phyloP scores from a whole-genome alignment of 169 alveolate species.

The Besnoitia besnoiti region DNA sequence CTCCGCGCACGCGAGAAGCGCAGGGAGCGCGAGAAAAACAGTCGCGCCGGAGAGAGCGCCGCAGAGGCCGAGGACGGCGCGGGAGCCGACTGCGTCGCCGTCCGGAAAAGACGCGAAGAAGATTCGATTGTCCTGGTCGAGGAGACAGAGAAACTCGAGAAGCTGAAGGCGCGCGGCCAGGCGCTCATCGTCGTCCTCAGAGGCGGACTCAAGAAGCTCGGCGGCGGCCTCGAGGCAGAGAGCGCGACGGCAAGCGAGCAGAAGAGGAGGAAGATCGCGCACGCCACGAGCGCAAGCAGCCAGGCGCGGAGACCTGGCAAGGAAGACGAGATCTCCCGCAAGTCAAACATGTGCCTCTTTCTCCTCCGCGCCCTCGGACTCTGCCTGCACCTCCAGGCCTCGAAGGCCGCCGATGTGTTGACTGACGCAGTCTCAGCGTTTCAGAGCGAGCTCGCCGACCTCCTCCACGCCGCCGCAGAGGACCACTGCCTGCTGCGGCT shows the following conservation, averaged over 20 bases:
- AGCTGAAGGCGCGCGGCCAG: background rate
- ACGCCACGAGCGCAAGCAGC: background rate
- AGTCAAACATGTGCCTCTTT: background rate
- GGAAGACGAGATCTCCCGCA: background rate
- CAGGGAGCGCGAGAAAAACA: background rate
- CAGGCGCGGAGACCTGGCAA: background rate
- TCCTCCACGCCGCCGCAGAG: constrained; percentile 19
- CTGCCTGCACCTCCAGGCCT: constrained; percentile 29
- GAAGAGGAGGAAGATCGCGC: background rate
- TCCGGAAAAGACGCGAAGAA: background rate
- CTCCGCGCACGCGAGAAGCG: background rate
- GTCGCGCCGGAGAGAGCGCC: background rate
- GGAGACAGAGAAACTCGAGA: background rate
- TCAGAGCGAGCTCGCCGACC: background rate
- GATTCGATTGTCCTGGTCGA: too few relatives aligned
- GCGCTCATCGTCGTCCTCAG: background rate
- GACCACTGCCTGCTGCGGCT: constrained; percentile 32
- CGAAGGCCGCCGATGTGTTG: background rate
- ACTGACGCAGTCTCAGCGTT: background rate
- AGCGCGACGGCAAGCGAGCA: background rate
- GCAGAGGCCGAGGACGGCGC: background rate
- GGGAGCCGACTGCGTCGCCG: background rate
- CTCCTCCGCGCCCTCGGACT: constrained; percentile 35
- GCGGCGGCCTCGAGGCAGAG: background rate
- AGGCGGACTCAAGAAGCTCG: background rate